These are phyloP conservation scores for Phaeomoniella chlamydospora DNA, from an alignment of 2,329 filamentous ascomycete species.

Conservation along the genomic window DNA sequence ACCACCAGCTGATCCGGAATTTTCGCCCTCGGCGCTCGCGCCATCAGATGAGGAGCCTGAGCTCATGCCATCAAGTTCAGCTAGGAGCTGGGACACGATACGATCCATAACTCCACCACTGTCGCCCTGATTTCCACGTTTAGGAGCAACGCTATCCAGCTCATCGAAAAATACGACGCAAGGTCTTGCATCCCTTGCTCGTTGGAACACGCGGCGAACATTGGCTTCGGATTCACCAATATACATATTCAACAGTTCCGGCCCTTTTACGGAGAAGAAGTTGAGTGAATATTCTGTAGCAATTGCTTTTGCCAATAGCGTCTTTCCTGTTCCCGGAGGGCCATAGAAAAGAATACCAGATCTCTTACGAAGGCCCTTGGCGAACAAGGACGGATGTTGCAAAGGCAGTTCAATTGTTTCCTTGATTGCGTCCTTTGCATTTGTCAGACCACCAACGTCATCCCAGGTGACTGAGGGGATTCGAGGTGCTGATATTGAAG, in stretches of 20 bases:
- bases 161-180: conserved; percentile 93
- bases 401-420: conserved; percentile 93
- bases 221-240: conserved; percentile 91
- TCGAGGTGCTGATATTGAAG: conserved; percentile 92
- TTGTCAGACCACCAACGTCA: conserved; percentile 81
- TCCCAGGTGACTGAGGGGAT: conserved; percentile 96
- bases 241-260: conserved; percentile 89
- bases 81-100: conserved; percentile 86
- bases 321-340: conserved; percentile 83
- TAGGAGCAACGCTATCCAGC: conserved; percentile 83
- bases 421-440: conserved; percentile 93
- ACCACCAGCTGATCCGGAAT: conserved; percentile 9
- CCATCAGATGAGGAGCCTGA: conserved; percentile 38
- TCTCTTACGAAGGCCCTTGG: conserved; percentile 95
- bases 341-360: conserved; percentile 89
- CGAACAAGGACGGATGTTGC: conserved; percentile 83
- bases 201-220: conserved; percentile 76
- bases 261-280: conserved; percentile 88
- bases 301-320: conserved; percentile 81
- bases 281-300: conserved; percentile 88
- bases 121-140: conserved; percentile 92
- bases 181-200: conserved; percentile 69
- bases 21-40: conserved; percentile 43
- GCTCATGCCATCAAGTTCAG: conserved; percentile 95
- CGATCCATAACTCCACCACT: conserved; percentile 97